Evolutionary conservation across 176 grass and related monocot genomes (phyloP).

Genomic region (Alloteropsis semialata): DNA sequence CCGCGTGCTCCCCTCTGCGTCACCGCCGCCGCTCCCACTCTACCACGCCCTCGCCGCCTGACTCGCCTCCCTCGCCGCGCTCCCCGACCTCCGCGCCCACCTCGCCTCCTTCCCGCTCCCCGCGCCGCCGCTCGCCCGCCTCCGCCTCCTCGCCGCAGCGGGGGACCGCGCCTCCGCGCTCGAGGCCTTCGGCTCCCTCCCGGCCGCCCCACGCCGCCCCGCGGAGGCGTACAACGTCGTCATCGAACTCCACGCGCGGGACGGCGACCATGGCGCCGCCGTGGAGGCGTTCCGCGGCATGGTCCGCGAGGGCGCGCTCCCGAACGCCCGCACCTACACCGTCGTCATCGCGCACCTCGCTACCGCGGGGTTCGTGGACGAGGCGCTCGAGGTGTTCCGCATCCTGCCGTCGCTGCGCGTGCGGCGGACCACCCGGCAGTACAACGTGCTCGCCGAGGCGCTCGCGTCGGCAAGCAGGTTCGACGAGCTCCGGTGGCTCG

Average conservation of each 20-base stretch:
- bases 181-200: conserved; percentile 45
- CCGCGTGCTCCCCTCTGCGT: conserved; percentile 15
- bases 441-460: conserved; percentile 68
- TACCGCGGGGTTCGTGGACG: conserved; percentile 44
- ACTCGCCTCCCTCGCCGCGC: conserved; percentile 29
- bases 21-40: conserved; percentile 37
- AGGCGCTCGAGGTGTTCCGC: conserved; percentile 61
- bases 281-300: conserved; percentile 60
- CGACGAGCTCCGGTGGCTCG: conserved; percentile 49
- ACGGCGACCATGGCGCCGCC: conserved; percentile 36
- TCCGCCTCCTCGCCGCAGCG: conserved; percentile 52
- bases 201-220: conserved; percentile 14
- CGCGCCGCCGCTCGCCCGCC: conserved; percentile 43
- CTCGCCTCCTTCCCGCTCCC: conserved; percentile 46
- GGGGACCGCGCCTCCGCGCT: conserved; percentile 40
- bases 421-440: conserved; percentile 61
- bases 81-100: conserved; percentile 36
- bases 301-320: conserved; percentile 63
- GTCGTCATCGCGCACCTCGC: conserved; percentile 61
- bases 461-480: conserved; percentile 37
- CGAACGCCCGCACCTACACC: conserved; percentile 73
- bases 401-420: conserved; percentile 64
- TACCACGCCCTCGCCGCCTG: conserved; percentile 47
- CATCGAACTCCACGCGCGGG: conserved; percentile 44
- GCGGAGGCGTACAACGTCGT: conserved; percentile 62